Base-by-base conservation (phyloP, 495 filamentous ascomycete genomes). In the Chaetomium cochliodes region DNA sequence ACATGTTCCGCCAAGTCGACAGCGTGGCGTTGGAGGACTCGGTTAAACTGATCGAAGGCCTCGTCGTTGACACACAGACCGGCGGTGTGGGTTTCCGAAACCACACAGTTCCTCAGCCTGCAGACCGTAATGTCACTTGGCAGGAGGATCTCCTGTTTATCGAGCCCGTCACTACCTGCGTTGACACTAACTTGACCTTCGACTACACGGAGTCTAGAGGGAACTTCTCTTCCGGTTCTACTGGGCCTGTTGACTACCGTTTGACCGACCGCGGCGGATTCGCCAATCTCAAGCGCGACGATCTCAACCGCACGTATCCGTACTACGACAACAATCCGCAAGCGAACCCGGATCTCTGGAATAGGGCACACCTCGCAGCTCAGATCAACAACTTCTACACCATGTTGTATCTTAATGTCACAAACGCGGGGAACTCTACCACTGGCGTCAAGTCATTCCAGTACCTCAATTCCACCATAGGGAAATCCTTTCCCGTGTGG, bases 21-120 rank as follows among this genome's bases (percentile, higher is more conserved):
- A 69, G 58, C 3, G 61, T 79, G 7, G 64, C 79, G 13, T 56
- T 79, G 12, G 67, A 76, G 4, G 65, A 80, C 33, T 53, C 44
- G 2, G 50, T 70, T 50, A 55, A 73, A 42, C 44, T 70, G 5
- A 69, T 82, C 5, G 79, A 82, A 41, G 81, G 80, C 8, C 68
- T 84, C 6, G 33, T 82, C 11, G 75, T 81, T 1, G 78, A 84
- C 60, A 75, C 72, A 3, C 57, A 64, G 18, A 65, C 64, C 20
- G 81, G 79, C 2, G 75, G 77, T 2, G 66, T 82, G 15, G 79
- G 79, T 1, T 80, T 82, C 50, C 71, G 81, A 39, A 82, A 82
- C 65, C 81, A 84, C 57, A 80, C 78, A 1, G 51, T 72, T 0
- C 81, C 81, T 3, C 33, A 52, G 1, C 60, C 30, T 0, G 59